Evolutionary conservation across 805 yeast species (phyloP), one percentile per base, ranked within the genome.

Genomic region (Cyberlindnera americana): DNA sequence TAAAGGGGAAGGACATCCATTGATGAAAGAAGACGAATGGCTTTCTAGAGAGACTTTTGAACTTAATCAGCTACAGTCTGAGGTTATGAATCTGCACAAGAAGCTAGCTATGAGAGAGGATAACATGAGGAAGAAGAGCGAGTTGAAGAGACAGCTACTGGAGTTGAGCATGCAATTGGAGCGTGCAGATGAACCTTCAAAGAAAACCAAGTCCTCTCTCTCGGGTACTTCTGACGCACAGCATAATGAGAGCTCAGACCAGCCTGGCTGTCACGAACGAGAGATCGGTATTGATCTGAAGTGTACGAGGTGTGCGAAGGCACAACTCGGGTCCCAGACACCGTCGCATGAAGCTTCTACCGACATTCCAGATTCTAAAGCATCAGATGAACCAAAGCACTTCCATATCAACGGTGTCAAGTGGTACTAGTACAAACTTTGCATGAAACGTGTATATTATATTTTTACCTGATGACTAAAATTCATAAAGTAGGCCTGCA

Each of bases 31-130:
- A 24, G 60, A 56, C 35, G 68, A 63, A 27, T 58, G 63, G 31
- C 47, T 64, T 35, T 40, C 59, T 16, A 53, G 50, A 36, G 69
- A 65, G 35, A 61, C 64, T 16, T 46, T 49, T 17, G 70, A 65
- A 36, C 49, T 66, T 19, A 55, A 55, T 33, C 52, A 52, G 21
- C 44, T 66, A 26, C 62, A 65, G 35, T 53, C 52, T 8, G 61
- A 62, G 36, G 60, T 66, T n/a, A 54, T 52, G 19, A 47, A 54
- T 3, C 49, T 62, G 21, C 59, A 57, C 26, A 44, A 57, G n/a
- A 60, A 56, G 33, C 49, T 66, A 13, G 52, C 55, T 14, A 48
- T 60, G 19, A 60, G 62, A 41, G 60, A 61, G 28, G 66, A 63
- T 29, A 62, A 64, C 43, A 64, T 61, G 37, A 44, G 56, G 24